These are phyloP conservation scores for Chaetomiaceae sp. DNA, from an alignment of 2,329 filamentous ascomycete species.

Conservation along the genomic window DNA sequence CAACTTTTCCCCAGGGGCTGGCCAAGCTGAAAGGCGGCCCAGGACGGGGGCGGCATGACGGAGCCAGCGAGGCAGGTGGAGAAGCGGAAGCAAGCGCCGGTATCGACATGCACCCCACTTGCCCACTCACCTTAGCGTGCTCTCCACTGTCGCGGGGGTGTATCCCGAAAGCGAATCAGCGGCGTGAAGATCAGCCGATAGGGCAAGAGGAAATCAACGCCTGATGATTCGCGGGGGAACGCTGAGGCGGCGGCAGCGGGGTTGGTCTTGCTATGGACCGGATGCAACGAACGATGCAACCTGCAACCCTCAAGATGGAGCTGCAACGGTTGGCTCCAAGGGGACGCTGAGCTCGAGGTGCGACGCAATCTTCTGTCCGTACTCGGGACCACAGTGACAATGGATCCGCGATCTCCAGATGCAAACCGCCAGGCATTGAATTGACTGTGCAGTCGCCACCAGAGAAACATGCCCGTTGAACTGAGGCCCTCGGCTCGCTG, in stretches of 20 bases:
- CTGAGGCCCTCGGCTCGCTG: conserved; percentile 8
- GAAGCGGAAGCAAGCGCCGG: conserved; percentile 17
- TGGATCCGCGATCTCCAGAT: no score
- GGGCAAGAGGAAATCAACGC: not conserved
- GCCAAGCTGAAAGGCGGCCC: not conserved
- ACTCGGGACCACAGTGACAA: no score
- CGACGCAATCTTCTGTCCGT: no score
- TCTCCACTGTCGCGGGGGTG: not conserved
- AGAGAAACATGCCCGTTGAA: no score
- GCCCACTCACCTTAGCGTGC: not conserved
- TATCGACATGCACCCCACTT: not conserved
- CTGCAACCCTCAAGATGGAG: not conserved
- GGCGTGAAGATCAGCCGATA: not conserved
- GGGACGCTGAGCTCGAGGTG: no score
- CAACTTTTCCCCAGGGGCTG: conserved; percentile 19
- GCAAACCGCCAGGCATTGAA: no score
- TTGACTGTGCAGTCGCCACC: no score
- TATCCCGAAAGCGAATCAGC: not conserved
- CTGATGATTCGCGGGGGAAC: conserved; percentile 6
- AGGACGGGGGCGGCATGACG: conserved; percentile 15
- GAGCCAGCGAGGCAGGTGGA: conserved; percentile 11
- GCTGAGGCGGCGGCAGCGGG: not conserved
- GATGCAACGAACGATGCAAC: conserved; percentile 16
- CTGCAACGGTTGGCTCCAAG: conserved; percentile 5
- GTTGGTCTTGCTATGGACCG: conserved; percentile 5